Base-by-base conservation (phyloP, 345 rosid species). In the Cardamine occulta region DNA sequence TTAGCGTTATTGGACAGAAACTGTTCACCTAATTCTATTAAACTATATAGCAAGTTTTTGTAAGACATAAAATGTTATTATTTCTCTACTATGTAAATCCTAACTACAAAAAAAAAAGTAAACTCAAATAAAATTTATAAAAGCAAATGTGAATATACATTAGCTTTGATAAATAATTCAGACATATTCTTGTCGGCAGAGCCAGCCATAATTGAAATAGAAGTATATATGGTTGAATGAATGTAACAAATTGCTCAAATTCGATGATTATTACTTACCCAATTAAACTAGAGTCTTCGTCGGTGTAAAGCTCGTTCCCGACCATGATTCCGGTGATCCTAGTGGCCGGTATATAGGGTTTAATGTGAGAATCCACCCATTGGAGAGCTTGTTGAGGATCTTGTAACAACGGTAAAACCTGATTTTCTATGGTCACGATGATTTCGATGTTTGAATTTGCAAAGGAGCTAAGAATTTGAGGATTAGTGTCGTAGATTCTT, bases 401-500 rank as follows among this genome's bases (percentile, higher is more conserved):
- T 62, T 54, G 77, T 69, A 91, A 66, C 17, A 69, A 74, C 0
- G 90, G 70, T 31, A 95, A 63, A 89, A 90, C 85, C 29, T 86
- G 79, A 72, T 95, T 95, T 65, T 89, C 97, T 3, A 95, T 80
- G 0, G 97, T 92, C 75, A 95, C 97, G 7, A 90, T 77, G 6
- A 95, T 78, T 66, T 95, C 97, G 10, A 92, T 70, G 40, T 66
- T 85, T 60, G 96, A 89, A 57, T 89, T 82, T 9, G 93, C 91
- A 69, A 95, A 92, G 65, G 97, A 77, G 4, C 83, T 77, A 48
- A 95, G 65, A 24, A 95, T 49, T 64, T 87, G 89, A 19, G 97
- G 97, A 62, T 89, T 92, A 4, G 97, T 90, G 79, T 95, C 97
- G 24, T 92, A 95, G 63, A 95, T 90, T 85, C 91, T 86, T 24